phyloP scores from a whole-genome alignment of 2,329 filamentous ascomycete species.

The Cordyceps fumosorosea region DNA sequence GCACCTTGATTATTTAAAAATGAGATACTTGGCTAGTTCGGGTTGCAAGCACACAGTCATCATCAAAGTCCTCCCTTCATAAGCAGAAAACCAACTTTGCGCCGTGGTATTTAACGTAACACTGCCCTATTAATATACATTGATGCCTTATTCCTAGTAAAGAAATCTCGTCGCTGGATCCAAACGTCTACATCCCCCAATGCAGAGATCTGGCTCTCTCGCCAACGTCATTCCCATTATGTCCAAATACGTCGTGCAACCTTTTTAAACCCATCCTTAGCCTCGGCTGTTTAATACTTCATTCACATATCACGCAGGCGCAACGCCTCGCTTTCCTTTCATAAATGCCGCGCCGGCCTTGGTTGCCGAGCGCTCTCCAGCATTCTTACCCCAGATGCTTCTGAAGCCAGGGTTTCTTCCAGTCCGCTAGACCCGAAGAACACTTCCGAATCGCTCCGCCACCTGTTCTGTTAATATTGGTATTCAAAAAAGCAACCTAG shows the following conservation, averaged over 20 bases:
- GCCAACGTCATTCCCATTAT: conserved; percentile 6
- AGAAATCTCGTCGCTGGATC: conserved; percentile 8
- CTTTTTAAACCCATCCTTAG: not conserved
- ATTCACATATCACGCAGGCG: not conserved
- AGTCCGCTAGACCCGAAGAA: conserved; percentile 25
- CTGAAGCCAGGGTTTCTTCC: not conserved
- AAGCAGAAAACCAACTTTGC: conserved; percentile 15
- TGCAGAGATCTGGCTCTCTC: conserved; percentile 5
- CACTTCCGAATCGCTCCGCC: conserved; percentile 30
- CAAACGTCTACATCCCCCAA: conserved; percentile 11
- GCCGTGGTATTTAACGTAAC: conserved; percentile 21
- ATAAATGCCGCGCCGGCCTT: not conserved
- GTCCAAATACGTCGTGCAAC: conserved; percentile 7
- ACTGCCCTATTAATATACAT: conserved; percentile 32
- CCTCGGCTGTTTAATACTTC: not conserved
- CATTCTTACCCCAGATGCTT: no score
- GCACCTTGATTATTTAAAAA: conserved; percentile 24
- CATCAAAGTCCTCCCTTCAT: not conserved
- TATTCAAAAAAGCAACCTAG: not conserved
- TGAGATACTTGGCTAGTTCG: not conserved
- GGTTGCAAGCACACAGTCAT: not conserved
- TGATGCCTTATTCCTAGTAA: conserved; percentile 29
- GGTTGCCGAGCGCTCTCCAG: not conserved
- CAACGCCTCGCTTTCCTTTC: not conserved
- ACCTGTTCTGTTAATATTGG: conserved; percentile 22